These are phyloP conservation scores for Fraxinus ornus DNA, from an alignment of 305 asterid genomes.

Conservation along the genomic window DNA sequence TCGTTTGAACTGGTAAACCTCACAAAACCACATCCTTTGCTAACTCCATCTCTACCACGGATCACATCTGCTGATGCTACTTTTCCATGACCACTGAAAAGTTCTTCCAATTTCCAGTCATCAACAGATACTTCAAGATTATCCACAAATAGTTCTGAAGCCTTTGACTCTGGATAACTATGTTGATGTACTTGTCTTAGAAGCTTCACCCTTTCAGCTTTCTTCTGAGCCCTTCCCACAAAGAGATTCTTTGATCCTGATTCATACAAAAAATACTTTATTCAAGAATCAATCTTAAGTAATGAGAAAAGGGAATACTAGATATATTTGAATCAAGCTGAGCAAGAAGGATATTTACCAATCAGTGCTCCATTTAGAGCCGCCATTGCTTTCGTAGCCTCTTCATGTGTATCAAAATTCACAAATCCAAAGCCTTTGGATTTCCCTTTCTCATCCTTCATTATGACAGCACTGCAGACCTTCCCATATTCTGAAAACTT, in stretches of 20 bases:
- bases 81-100: constrained; percentile 35
- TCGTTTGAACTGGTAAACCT: constrained; percentile 29
- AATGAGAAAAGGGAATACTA: not conserved
- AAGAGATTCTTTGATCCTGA: constrained; percentile 38
- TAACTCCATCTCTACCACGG: constrained; percentile 24
- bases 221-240: constrained; percentile 38
- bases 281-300: not conserved
- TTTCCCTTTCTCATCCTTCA: constrained; percentile 39
- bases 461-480: constrained; percentile 29
- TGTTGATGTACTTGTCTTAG: constrained; percentile 13
- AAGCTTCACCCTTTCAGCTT: constrained; percentile 27
- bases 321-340: not conserved
- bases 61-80: constrained; percentile 39
- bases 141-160: constrained; percentile 27
- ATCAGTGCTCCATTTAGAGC: constrained; percentile 35
- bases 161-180: not conserved
- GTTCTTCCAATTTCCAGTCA: constrained; percentile 24
- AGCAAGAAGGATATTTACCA: constrained; percentile 28
- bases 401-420: constrained; percentile 42
- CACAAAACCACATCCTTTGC: constrained; percentile 38
- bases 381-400: constrained; percentile 38
- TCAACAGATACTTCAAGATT: constrained; percentile 34
- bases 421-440: constrained; percentile 49
- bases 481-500: constrained; percentile 42
- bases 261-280: not conserved